Base-by-base conservation (phyloP, 2,329 filamentous ascomycete species). In the Westerdykella ornata region DNA sequence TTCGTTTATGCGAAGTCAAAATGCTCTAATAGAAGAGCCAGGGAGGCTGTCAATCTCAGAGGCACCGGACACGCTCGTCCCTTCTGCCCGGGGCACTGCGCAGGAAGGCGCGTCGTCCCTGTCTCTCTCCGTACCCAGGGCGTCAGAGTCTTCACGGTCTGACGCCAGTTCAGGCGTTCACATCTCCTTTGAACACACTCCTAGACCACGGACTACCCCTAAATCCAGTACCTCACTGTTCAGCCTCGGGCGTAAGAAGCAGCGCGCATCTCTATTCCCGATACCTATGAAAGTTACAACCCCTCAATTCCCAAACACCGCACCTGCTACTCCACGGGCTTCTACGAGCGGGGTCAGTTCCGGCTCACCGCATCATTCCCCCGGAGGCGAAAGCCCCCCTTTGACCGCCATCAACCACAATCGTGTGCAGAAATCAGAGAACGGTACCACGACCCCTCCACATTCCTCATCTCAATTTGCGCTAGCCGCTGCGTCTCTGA, bases 131-230 rank as follows among this genome's bases (percentile, higher is more conserved):
- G 70, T 78, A 20, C 76, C 77, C 48, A 74, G 86, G 31, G 69
- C 84, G 19, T 92, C 86, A 4, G 90, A 96, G 57, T 96, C 90
- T 1, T 95, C 88, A 2, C 79, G 85, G 51, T 96, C 90, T 19
- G 89, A 96, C 63, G 85, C 79, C 34, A 94, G 86, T 67, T 85
- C 82, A 13, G 80, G 75, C 32, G 63, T 60, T 20, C 63, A 67
- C 41, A 50, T 65, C 50, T 61, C 60, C 18, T 65, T 66, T 35
- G 63, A 63, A 20, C 35, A 57, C 37, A 57, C 50, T 19, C 51
- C 61, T 17, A 59, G 53, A 15, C 67, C 61, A 50, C 60, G 42
- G 42, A 57, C 52, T 83, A 89, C 55, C 50, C 55, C 81, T 77
- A 28, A 84, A 76, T 16, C 48, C 22, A 83, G 83, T 18, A 87